These are phyloP conservation scores for Oryza officinalis DNA, from an alignment of 176 grass and related monocot species.

Conservation along the genomic window DNA sequence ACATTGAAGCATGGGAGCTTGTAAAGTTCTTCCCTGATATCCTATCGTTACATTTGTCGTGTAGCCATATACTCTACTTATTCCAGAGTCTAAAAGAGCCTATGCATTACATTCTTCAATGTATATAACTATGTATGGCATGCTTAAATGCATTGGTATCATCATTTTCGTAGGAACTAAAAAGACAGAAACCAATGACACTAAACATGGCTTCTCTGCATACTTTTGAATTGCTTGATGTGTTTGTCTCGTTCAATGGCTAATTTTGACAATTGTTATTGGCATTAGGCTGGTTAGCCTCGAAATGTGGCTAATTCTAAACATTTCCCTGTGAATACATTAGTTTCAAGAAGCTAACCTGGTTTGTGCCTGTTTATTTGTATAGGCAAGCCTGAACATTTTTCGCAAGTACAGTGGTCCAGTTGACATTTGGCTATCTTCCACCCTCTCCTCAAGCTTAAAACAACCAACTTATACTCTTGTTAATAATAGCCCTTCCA, in stretches of 20 bases:
- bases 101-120: not conserved
- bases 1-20: constrained; percentile 78
- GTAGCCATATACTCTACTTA: not conserved
- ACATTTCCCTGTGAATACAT: not conserved
- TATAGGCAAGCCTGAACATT: constrained; percentile 59
- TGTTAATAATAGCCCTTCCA: constrained; percentile 52
- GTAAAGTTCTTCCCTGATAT: constrained; percentile 50
- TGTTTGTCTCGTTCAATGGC: not conserved
- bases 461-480: constrained; percentile 43
- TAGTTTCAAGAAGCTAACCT: not conserved
- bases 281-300: not conserved
- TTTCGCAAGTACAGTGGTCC: constrained; percentile 74
- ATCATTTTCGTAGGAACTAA: not conserved
- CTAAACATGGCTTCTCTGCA: not conserved
- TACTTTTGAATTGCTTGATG: not conserved
- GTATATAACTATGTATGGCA: not conserved
- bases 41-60: not conserved
- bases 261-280: not conserved
- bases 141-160: not conserved
- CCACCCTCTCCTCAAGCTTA: constrained; percentile 25
- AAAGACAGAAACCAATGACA: not conserved
- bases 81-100: not conserved
- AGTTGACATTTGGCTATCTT: constrained; percentile 67
- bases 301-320: not conserved
- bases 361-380: not conserved